Conservation (phyloP, 2,329 filamentous ascomycete genomes). For the Myriosclerotinia duriaeana region DNA sequence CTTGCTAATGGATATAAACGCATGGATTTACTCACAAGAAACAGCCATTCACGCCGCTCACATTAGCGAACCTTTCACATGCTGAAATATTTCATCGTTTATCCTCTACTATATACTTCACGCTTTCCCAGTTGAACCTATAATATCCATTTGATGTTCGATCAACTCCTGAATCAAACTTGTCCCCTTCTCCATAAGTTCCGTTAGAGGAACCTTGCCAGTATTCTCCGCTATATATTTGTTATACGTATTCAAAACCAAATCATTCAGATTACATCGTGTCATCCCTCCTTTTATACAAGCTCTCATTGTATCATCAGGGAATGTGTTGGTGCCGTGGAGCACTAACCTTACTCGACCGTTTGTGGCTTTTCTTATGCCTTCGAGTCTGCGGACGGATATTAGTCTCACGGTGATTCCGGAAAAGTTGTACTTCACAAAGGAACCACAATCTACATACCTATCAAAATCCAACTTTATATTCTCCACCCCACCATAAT, state of each 20-base stretch:
- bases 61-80: background rate
- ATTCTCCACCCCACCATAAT: constrained; percentile 50
- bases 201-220: constrained; percentile 33
- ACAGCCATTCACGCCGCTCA: background rate
- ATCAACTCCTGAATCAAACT: constrained; percentile 34
- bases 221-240: constrained; percentile 32
- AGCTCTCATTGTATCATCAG: constrained; percentile 51
- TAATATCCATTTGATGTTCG: constrained; percentile 36
- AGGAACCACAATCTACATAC: constrained; percentile 26
- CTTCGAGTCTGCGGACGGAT: constrained; percentile 18
- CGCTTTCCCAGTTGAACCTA: constrained; percentile 35
- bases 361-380: constrained; percentile 34
- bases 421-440: background rate
- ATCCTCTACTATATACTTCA: constrained; percentile 16
- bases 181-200: constrained; percentile 36
- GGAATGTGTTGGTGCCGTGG: constrained; percentile 57
- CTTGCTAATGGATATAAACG: background rate
- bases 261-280: constrained; percentile 41
- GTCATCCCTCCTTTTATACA: constrained; percentile 47
- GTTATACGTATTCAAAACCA: constrained; percentile 34
- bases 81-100: background rate
- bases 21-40: background rate
- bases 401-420: background rate
- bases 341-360: constrained; percentile 51
- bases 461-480: constrained; percentile 43